Evolutionary conservation across 1,284 basidiomycete species (phyloP), one percentile per base, ranked within the genome.

Genomic region (Ustilago xerochloae): DNA sequence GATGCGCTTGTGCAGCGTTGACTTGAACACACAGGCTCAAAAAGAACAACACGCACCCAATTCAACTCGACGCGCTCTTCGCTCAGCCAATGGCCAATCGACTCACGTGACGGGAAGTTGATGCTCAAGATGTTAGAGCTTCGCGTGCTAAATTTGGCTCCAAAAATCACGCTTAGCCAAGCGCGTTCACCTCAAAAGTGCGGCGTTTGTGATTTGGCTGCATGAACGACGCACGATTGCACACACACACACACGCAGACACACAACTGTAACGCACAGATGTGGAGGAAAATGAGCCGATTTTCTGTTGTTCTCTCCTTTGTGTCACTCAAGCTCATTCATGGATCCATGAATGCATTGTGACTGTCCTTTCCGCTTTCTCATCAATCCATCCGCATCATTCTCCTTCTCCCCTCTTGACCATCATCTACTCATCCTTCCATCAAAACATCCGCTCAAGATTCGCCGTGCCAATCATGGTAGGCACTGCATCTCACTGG

Each of bases 41-140:
- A 48, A 61, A 57, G 54, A 68, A 47, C 65, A 68, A 68, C 59
- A 68, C 65, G 55, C 45, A 46, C 16, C 16, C n/a, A 39, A 13
- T 15, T 12, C 50, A 54, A 36, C 64, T 58, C 65, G 65, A 68
- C 65, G 65, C 65, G 64, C 54, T 36, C 15, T 33, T 15, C 36
- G 47, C 24, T 12, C 10, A 22, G 20, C n/a, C 36, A 28, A 16
- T 6, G 15, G 3, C 4, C 9, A 18, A n/a, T 28, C 12, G 10
- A 0, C n/a, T 58, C 56, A 67, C 59, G 59, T 67, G 64, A 61
- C 38, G 35, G 5, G 28, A 29, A 33, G 16, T 26, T 1, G 2
- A 2, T 32, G 4, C 4, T 1, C 1, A 13, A 22, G 50, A 59
- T 54, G 55, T 58, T 54, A 54, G 49, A n/a, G 41, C 20, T 15